Conservation (phyloP, 768 basidiomycete species). For the Mycena venus region DNA sequence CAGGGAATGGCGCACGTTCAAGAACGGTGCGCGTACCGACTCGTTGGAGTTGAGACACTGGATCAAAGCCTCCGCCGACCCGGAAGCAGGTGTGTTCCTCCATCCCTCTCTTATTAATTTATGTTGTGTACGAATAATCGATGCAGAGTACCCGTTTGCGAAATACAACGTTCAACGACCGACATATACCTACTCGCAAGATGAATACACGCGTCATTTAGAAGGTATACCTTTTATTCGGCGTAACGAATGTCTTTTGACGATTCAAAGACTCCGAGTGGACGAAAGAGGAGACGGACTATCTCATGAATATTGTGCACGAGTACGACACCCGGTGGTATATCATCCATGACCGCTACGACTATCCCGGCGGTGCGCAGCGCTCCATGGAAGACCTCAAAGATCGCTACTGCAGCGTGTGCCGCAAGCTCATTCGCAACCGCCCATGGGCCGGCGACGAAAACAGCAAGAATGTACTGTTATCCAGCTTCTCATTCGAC, state of each 20-base stretch:
- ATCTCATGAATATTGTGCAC: slow-evolving; percentile 84
- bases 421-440: slow-evolving; percentile 87
- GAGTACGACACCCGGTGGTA: slow-evolving; percentile 93
- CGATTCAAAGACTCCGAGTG: slow-evolving; percentile 76
- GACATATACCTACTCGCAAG: slow-evolving; percentile 80
- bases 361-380: slow-evolving; percentile 66
- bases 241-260: background rate
- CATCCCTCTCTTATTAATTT: background rate
- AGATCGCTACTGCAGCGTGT: slow-evolving; percentile 93
- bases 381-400: slow-evolving; percentile 93
- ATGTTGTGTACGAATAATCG: background rate
- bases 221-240: slow-evolving; percentile 62
- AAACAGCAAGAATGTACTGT: slow-evolving; percentile 71
- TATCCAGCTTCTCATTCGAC: slow-evolving; percentile 87
- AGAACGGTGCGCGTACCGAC: slow-evolving; percentile 78
- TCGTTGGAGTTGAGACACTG: slow-evolving; percentile 85
- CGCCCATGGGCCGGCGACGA: slow-evolving; percentile 91
- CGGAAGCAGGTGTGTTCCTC: slow-evolving; percentile 62
- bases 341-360: slow-evolving; percentile 91
- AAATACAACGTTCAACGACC: slow-evolving; percentile 83
- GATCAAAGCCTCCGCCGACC: slow-evolving; percentile 74
- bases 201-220: slow-evolving; percentile 88
- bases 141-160: slow-evolving; percentile 81
- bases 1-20: slow-evolving; percentile 85
- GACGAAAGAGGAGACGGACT: slow-evolving; percentile 95